phyloP scores from a whole-genome alignment of 345 rosid genomes.

The Jatropha curcas region DNA sequence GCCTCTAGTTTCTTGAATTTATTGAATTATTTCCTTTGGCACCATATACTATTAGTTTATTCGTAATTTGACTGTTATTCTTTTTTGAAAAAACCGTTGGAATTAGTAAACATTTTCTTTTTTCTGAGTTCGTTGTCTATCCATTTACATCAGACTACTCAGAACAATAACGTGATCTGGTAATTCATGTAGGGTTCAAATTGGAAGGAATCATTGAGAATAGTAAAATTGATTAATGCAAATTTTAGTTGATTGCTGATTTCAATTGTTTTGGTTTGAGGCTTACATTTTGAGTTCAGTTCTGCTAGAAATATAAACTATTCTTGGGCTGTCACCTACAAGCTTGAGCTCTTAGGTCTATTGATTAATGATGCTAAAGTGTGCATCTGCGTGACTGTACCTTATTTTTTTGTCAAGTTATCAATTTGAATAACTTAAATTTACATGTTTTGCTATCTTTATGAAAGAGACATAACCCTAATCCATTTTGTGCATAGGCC shows the following conservation, averaged over 20 bases:
- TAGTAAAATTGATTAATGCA: background rate
- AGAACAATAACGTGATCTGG: background rate
- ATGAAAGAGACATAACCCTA: background rate
- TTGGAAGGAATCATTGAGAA: background rate
- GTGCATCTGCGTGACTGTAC: too few species aligned
- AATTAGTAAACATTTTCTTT: background rate
- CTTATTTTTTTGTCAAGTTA: background rate
- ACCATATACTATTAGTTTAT: background rate
- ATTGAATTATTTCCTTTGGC: background rate
- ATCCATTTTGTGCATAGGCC: background rate
- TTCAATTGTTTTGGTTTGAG: background rate
- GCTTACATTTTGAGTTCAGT: background rate
- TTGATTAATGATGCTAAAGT: background rate
- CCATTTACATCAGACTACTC: background rate
- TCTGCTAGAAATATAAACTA: too few species aligned
- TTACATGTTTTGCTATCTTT: background rate
- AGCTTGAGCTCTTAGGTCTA: too few species aligned
- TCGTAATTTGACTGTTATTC: background rate
- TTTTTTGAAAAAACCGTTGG: too few species aligned
- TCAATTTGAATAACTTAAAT: background rate
- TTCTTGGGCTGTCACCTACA: too few species aligned
- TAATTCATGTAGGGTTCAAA: background rate
- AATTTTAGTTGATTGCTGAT: background rate
- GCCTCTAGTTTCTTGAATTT: background rate
- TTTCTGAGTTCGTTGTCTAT: background rate